Percentiles rank a stretch among this genome's conserved stretches.
These are phyloP conservation scores for Saccharomyces hybrid DNA, from an alignment of 1,139 yeast genomes.

Conservation along the genomic window DNA sequence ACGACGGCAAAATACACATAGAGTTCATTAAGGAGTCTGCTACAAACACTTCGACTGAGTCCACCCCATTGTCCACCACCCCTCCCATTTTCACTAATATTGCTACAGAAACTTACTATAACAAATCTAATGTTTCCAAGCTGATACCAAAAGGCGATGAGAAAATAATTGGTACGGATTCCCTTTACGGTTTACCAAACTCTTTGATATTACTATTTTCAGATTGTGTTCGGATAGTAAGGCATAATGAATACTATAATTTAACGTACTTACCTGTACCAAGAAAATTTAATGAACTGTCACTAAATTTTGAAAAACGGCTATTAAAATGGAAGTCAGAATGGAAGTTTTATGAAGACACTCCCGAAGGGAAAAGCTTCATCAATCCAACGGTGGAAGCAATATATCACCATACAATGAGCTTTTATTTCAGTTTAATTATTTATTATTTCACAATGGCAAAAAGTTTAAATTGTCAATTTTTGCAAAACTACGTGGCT, in stretches of 20 bases:
- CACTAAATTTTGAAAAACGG: constrained; percentile 43
- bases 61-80: constrained; percentile 2
- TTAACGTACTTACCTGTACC: constrained; percentile 21
- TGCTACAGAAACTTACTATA: constrained; percentile 19
- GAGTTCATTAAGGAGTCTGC: constrained; percentile 12
- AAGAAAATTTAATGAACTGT: constrained; percentile 38
- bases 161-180: constrained; percentile 55
- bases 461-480: constrained; percentile 42
- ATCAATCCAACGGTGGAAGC: constrained; percentile 55
- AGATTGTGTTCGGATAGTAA: constrained; percentile 56
- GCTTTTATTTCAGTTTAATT: constrained; percentile 48
- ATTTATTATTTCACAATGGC: constrained; percentile 48
- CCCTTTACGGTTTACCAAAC: constrained; percentile 77
- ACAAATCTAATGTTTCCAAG: constrained; percentile 12
- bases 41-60: neutral
- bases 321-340: constrained; percentile 61
- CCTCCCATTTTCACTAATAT: constrained; percentile 22
- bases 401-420: constrained; percentile 72
- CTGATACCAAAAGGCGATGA: constrained; percentile 28
- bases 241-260: constrained; percentile 50
- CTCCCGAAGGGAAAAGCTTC: constrained; percentile 26
- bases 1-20: constrained; percentile 22
- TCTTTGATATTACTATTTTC: constrained; percentile 66
- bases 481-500: constrained; percentile 46
- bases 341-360: constrained; percentile 30